A percentile compares a stretch with the other conserved stretches of the same genome.
These are phyloP conservation scores for Trametes versicolor DNA, from an alignment of 1,284 basidiomycete genomes.

Conservation along the genomic window DNA sequence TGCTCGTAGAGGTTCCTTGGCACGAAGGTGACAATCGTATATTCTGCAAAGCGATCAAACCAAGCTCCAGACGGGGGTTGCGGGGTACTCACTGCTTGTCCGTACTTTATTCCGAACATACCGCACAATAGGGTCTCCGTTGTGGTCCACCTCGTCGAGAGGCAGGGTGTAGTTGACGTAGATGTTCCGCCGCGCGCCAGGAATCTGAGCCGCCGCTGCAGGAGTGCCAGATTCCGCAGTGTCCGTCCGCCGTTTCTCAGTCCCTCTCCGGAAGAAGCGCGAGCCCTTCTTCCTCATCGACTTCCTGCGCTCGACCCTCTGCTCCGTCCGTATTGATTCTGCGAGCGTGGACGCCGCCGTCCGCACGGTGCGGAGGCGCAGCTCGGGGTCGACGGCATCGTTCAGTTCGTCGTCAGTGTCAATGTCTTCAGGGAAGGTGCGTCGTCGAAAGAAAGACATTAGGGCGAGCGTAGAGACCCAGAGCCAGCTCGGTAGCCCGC, in stretches of 20 bases:
- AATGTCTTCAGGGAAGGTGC: constrained; percentile 47
- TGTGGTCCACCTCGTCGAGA: constrained; percentile 68
- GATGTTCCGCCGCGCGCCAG: constrained; percentile 75
- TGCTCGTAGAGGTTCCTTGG: constrained; percentile 96
- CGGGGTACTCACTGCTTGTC: constrained; percentile 80
- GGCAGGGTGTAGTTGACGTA: constrained; percentile 82
- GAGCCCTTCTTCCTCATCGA: constrained; percentile 64
- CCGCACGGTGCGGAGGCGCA: constrained; percentile 86
- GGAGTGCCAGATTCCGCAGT: constrained; percentile 31
- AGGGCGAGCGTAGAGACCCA: constrained; percentile 32
- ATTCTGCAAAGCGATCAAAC: constrained; percentile 63
- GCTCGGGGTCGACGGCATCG: constrained; percentile 81
- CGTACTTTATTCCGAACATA: constrained; percentile 96
- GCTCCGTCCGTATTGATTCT: constrained; percentile 84
- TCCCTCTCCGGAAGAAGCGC: constrained; percentile 62
- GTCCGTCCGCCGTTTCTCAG: constrained; percentile 56
- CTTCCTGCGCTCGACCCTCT: constrained; percentile 72
- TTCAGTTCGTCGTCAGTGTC: constrained; percentile 68
- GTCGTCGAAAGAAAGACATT: constrained; percentile 43
- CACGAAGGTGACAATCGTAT: constrained; percentile 90
- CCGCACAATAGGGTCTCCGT: constrained; percentile 80
- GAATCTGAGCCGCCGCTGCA: constrained; percentile 46
- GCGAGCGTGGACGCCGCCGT: constrained; percentile 91
- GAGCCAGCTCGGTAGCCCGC: constrained; percentile 40
- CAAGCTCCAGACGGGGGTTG: background rate